These are phyloP conservation scores for Fusarium citri DNA, from an alignment of 2,329 filamentous ascomycete species.

Conservation along the genomic window DNA sequence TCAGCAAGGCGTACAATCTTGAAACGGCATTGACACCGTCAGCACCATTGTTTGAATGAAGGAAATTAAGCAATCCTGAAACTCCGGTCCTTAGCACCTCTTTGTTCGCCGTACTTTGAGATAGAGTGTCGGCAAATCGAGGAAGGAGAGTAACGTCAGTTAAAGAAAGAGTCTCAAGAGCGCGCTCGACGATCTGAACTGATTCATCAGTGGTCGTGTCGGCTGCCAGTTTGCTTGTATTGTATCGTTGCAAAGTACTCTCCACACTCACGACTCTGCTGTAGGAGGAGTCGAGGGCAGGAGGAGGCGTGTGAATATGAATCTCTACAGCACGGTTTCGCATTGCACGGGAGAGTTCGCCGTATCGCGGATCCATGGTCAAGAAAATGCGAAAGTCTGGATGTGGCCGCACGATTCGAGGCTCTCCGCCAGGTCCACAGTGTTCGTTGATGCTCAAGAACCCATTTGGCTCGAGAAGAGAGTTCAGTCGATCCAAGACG, in stretches of 20 bases:
- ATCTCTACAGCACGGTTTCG: constrained; percentile 94
- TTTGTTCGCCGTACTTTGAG: constrained; percentile 9
- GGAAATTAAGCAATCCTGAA: constrained; percentile 46
- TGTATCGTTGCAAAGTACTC: constrained; percentile 61
- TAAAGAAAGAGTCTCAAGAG: constrained; percentile 61
- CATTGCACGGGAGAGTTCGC: constrained; percentile 96
- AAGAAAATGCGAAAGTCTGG: constrained; percentile 91
- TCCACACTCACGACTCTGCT: constrained; percentile 61
- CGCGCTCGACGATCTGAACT: constrained; percentile 49
- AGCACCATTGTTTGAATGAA: constrained; percentile 50
- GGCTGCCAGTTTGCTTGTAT: constrained; percentile 51
- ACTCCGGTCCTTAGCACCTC: constrained; percentile 28
- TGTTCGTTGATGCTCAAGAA: constrained; percentile 94
- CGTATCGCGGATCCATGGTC: constrained; percentile 91
- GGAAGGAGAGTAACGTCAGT: constrained; percentile 57
- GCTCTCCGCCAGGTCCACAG: constrained; percentile 82
- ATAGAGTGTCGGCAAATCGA: constrained; percentile 47
- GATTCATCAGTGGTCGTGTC: constrained; percentile 40
- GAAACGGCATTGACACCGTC: constrained; percentile 50
- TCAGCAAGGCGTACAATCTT: constrained; percentile 51
- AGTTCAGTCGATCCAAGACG: constrained; percentile 93
- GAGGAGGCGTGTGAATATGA: constrained; percentile 69
- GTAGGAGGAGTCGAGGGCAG: constrained; percentile 49
- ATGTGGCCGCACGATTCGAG: constrained; percentile 83
- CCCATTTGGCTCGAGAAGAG: constrained; percentile 90